Percentiles rank a stretch among this genome's conserved stretches.
Conservation (phyloP, 2,329 filamentous ascomycete species). For the Zasmidium cellare region DNA sequence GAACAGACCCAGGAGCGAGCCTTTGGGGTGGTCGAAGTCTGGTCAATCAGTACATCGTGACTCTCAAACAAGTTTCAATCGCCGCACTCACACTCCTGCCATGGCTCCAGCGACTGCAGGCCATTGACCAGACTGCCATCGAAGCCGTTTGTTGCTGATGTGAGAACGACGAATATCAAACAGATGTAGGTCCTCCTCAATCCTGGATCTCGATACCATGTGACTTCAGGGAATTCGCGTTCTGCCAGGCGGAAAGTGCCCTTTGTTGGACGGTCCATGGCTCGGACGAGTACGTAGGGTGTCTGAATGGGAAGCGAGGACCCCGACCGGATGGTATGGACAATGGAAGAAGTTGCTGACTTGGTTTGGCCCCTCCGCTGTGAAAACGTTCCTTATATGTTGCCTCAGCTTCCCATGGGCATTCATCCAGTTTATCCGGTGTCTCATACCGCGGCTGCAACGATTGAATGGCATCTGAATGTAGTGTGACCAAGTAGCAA, state of each 20-base stretch:
- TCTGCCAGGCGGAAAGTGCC: slow-evolving; percentile 34
- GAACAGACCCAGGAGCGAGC: slow-evolving; percentile 45
- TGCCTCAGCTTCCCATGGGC: not conserved
- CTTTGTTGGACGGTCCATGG: slow-evolving; percentile 35
- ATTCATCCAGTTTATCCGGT: not conserved
- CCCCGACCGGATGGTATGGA: not conserved
- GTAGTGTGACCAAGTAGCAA: not conserved
- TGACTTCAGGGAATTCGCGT: slow-evolving; percentile 34
- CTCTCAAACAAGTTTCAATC: too few species aligned
- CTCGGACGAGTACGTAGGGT: not conserved
- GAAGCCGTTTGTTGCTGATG: slow-evolving; percentile 47
- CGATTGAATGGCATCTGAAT: not conserved
- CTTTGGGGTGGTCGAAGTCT: slow-evolving; percentile 34
- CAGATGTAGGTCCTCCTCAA: slow-evolving; percentile 35
- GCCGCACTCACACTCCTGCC: slow-evolving; percentile 42
- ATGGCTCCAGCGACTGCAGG: slow-evolving; percentile 48
- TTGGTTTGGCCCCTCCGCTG: too few species aligned
- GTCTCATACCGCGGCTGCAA: not conserved
- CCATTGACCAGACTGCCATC: slow-evolving; percentile 55
- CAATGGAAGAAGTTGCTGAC: not conserved
- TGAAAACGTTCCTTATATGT: too few species aligned
- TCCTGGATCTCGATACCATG: slow-evolving; percentile 34
- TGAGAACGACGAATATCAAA: slow-evolving; percentile 35
- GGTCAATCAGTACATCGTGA: not conserved
- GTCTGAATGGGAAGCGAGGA: not conserved